Conservation (phyloP, 352 stramenopile genomes). For the Phytophthora tubulina region DNA sequence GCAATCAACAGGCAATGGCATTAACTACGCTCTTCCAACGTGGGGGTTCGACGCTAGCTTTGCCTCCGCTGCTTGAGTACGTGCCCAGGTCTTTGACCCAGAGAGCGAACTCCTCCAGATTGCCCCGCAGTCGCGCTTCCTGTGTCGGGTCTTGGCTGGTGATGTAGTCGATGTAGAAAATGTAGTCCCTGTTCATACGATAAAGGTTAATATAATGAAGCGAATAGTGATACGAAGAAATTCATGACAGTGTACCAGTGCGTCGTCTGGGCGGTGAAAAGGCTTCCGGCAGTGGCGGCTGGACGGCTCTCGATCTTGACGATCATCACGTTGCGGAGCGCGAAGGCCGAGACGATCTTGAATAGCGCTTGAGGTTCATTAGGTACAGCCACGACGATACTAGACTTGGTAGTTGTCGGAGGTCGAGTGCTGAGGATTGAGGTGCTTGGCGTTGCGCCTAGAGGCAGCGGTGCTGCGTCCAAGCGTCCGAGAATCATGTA, state of each 20-base stretch:
- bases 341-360: constrained; percentile 83
- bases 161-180: constrained; percentile 85
- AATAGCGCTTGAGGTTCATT: constrained; percentile 80
- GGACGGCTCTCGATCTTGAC: constrained; percentile 88
- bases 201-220: background rate
- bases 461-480: constrained; percentile 52
- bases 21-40: constrained; percentile 76
- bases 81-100: constrained; percentile 83
- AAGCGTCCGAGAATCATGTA: constrained; percentile 78
- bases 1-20: constrained; percentile 66
- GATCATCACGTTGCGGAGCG: constrained; percentile 79
- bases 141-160: constrained; percentile 55
- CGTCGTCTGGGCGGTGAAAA: constrained; percentile 75
- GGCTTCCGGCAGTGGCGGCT: constrained; percentile 61
- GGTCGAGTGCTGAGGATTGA: constrained; percentile 16
- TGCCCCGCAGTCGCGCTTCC: constrained; percentile 60
- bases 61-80: constrained; percentile 69
- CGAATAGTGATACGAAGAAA: background rate
- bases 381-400: constrained; percentile 72
- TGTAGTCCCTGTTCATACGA: constrained; percentile 66
- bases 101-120: constrained; percentile 80
- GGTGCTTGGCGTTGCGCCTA: constrained; percentile 30
- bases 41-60: constrained; percentile 71
- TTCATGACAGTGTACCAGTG: constrained; percentile 54
- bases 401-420: constrained; percentile 62